These are phyloP conservation scores for Aspergillus mulundensis DNA, from an alignment of 495 filamentous ascomycete genomes.

Conservation along the genomic window DNA sequence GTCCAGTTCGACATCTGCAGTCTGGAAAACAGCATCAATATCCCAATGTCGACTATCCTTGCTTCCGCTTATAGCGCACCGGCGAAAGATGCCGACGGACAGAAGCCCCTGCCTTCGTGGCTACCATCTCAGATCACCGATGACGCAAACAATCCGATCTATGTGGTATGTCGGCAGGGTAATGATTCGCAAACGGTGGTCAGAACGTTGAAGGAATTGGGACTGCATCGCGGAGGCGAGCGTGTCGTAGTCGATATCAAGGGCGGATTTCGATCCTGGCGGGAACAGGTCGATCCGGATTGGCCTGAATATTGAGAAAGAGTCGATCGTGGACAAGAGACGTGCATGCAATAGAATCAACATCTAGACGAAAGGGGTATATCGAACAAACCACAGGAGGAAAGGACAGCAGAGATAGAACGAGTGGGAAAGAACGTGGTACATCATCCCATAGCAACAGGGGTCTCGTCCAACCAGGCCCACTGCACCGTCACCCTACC, in stretches of 20 bases:
- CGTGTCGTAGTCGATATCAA: constrained; percentile 70
- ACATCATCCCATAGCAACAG: constrained; percentile 14
- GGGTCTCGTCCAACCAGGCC: constrained; percentile 56
- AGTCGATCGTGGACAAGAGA: neutral
- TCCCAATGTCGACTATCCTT: constrained; percentile 52
- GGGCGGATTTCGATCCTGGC: constrained; percentile 84
- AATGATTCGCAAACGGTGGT: constrained; percentile 86
- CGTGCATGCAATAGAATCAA: neutral
- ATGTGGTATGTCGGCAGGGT: constrained; percentile 79
- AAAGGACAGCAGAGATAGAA: neutral
- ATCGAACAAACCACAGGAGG: neutral
- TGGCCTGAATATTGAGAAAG: constrained; percentile 59
- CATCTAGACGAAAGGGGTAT: constrained; percentile 6
- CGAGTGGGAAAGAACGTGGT: neutral
- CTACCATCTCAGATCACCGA: constrained; percentile 32
- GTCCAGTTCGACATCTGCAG: constrained; percentile 81
- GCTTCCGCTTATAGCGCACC: constrained; percentile 15
- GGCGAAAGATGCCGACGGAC: constrained; percentile 10
- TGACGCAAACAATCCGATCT: constrained; percentile 46
- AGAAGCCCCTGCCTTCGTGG: constrained; percentile 35
- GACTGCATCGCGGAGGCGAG: constrained; percentile 51
- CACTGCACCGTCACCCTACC: constrained; percentile 62
- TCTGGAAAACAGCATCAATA: constrained; percentile 68
- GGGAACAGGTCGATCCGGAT: constrained; percentile 63
- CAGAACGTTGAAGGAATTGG: constrained; percentile 62